Evolutionary conservation across 768 basidiomycete genomes (phyloP).

Genomic region (Mrakia blollopis): DNA sequence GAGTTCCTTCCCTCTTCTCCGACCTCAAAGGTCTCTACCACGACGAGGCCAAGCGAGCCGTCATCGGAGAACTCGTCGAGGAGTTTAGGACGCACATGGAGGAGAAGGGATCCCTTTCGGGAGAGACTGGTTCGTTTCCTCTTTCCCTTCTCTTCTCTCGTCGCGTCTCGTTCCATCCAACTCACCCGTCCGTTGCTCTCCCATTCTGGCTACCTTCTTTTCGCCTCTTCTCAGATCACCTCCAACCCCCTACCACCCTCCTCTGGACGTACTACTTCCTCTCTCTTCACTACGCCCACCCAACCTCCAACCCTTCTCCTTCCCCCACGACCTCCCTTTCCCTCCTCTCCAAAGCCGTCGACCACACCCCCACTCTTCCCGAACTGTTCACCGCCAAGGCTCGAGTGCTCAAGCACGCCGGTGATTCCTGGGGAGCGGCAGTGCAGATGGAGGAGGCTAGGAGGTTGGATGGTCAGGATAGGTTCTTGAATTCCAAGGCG

Average conservation of each 20-base stretch:
- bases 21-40: constrained; percentile 81
- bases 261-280: constrained; percentile 96
- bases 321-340: constrained; percentile 51
- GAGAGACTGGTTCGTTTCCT: constrained; percentile 17
- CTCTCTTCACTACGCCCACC: constrained; percentile 75
- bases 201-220: background rate
- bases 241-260: constrained; percentile 70
- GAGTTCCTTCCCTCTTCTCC: constrained; percentile 86
- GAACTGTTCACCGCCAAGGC: constrained; percentile 79
- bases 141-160: background rate
- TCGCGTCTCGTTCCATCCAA: background rate
- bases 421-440: constrained; percentile 72
- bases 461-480: constrained; percentile 82
- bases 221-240: constrained; percentile 9
- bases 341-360: constrained; percentile 60
- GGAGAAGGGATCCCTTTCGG: constrained; percentile 30
- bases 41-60: constrained; percentile 59
- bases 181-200: background rate
- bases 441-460: constrained; percentile 72
- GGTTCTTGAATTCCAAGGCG: constrained; percentile 88
- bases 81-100: constrained; percentile 45
- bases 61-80: constrained; percentile 67
- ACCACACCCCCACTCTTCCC: constrained; percentile 88
- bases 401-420: constrained; percentile 76
- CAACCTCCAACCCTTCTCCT: constrained; percentile 37